Conservation (phyloP, 2,329 filamentous ascomycete genomes). For the Penicillium vulpinum region DNA sequence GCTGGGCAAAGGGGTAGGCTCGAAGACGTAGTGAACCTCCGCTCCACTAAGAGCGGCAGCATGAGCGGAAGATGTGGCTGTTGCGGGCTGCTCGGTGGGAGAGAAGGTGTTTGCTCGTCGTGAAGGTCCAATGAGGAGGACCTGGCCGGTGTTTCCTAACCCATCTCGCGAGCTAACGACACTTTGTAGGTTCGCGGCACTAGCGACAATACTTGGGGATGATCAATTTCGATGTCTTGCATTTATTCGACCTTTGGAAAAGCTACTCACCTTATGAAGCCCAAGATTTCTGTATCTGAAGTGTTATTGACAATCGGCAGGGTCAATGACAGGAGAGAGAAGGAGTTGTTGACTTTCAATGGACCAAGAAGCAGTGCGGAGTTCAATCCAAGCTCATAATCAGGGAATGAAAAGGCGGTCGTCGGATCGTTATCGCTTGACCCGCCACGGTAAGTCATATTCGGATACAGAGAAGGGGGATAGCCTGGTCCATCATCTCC, state of each 20-base stretch:
- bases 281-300: constrained; percentile 64
- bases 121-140: constrained; percentile 69
- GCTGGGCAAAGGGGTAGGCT: constrained; percentile 51
- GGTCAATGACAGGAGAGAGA: constrained; percentile 77
- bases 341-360: constrained; percentile 67
- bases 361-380: constrained; percentile 74
- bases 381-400: constrained; percentile 45
- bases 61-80: constrained; percentile 35
- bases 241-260: constrained; percentile 57
- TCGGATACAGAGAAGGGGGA: constrained; percentile 72
- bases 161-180: constrained; percentile 48
- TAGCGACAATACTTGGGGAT: constrained; percentile 54
- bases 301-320: constrained; percentile 72
- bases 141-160: constrained; percentile 67
- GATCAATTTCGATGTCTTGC: not conserved
- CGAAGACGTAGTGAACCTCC: constrained; percentile 61
- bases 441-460: constrained; percentile 63
- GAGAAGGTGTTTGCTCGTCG: constrained; percentile 66
- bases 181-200: constrained; percentile 24
- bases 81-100: constrained; percentile 15
- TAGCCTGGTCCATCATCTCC: constrained; percentile 67
- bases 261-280: constrained; percentile 77
- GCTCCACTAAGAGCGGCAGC: constrained; percentile 31
- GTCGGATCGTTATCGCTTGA: constrained; percentile 29
- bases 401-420: constrained; percentile 41